phyloP scores from a whole-genome alignment of 208 protist species.

The Phytomonas sp. region DNA sequence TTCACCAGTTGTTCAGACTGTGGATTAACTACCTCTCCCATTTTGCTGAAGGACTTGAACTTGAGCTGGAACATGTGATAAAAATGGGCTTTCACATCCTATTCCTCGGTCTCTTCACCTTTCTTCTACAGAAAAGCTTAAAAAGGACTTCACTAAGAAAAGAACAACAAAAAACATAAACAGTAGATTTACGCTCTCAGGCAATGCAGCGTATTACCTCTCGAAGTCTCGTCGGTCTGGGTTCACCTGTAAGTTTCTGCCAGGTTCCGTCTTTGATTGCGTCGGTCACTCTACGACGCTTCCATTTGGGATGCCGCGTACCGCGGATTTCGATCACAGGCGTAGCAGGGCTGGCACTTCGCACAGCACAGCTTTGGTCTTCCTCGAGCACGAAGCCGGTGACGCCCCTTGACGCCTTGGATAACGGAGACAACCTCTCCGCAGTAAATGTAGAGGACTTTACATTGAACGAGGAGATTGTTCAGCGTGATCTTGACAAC shows the following conservation, averaged over 20 bases:
- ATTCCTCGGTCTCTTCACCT: neutral
- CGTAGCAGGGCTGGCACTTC: neutral
- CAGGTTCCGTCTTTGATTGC: neutral
- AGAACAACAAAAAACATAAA: neutral
- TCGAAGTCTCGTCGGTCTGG: neutral
- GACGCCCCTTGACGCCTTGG: neutral
- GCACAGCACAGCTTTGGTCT: neutral
- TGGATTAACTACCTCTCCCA: neutral
- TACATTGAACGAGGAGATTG: conserved; percentile 77
- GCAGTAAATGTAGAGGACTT: conserved; percentile 83
- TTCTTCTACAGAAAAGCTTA: neutral
- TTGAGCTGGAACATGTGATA: neutral
- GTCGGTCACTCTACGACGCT: neutral
- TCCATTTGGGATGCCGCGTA: neutral
- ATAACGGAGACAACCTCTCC: conserved; percentile 10
- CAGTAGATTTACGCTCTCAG: neutral
- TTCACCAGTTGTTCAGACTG: neutral
- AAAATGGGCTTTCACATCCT: neutral
- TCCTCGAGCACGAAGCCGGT: neutral
- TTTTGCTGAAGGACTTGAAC: neutral
- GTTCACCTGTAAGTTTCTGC: neutral
- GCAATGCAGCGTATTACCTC: neutral
- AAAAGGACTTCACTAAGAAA: neutral
- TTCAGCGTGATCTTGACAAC: conserved; percentile 62
- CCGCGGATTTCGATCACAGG: neutral